Percentiles rank a stretch among this genome's conserved stretches.
Evolutionary conservation across 192 early-diverging fungal species (phyloP).

Genomic region (Diversispora epigaea): DNA sequence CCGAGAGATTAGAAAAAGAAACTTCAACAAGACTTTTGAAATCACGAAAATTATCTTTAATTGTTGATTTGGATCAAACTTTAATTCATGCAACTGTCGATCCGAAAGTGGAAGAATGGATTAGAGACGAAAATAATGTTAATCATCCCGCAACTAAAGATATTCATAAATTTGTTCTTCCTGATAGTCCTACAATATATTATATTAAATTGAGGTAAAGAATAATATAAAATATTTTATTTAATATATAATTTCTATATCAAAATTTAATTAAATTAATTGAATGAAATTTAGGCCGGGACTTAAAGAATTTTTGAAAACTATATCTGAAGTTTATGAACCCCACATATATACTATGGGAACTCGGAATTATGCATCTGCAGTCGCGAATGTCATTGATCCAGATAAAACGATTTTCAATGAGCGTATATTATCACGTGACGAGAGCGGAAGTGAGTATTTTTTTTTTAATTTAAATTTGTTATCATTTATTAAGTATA

Average conservation of each 20-base stretch:
- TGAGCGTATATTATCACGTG: slow-evolving; percentile 87
- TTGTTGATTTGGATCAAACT: slow-evolving; percentile 98
- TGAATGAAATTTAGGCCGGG: slow-evolving; percentile 61
- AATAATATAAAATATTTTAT: not conserved
- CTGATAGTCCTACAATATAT: slow-evolving; percentile 64
- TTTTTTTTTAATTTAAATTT: not conserved
- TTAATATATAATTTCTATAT: not conserved
- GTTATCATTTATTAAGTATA: not conserved
- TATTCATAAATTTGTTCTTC: slow-evolving; percentile 74
- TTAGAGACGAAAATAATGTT: slow-evolving; percentile 59
- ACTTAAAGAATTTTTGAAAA: slow-evolving; percentile 73
- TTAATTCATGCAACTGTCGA: slow-evolving; percentile 91
- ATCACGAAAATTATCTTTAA: slow-evolving; percentile 75
- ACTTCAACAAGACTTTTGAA: slow-evolving; percentile 63
- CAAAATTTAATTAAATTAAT: not conserved
- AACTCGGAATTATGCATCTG: slow-evolving; percentile 86
- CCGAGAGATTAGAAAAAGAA: slow-evolving; percentile 68
- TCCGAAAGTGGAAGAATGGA: slow-evolving; percentile 72
- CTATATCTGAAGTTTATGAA: slow-evolving; percentile 74
- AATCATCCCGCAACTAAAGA: slow-evolving; percentile 60
- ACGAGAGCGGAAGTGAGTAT: slow-evolving; percentile 84
- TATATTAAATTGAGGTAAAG: slow-evolving; percentile 82
- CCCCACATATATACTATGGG: slow-evolving; percentile 99
- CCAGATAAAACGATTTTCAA: slow-evolving; percentile 76
- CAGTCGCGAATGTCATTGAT: slow-evolving; percentile 85